These are phyloP conservation scores for Chytridiales sp. DNA, from an alignment of 371 early-diverging fungal genomes.

Conservation along the genomic window DNA sequence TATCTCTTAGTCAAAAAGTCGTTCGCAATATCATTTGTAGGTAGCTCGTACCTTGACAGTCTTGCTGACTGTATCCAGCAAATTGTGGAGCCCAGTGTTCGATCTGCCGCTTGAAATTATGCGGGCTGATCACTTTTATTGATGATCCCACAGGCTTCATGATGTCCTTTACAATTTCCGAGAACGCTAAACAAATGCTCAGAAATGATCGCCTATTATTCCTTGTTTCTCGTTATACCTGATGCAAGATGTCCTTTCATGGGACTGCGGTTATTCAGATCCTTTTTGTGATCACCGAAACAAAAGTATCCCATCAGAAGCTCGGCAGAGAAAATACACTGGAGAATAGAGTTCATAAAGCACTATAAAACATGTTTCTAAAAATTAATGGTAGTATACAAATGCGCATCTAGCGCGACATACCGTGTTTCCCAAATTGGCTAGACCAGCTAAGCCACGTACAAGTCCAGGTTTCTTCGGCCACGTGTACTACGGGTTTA, in stretches of 20 bases:
- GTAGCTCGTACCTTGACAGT: slow-evolving; percentile 27
- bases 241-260: slow-evolving; percentile 36
- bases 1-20: slow-evolving; percentile 9
- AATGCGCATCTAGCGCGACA: neutral
- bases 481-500: neutral
- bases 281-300: slow-evolving; percentile 62
- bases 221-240: slow-evolving; percentile 21
- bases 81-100: slow-evolving; percentile 41
- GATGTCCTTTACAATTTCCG: slow-evolving; percentile 19
- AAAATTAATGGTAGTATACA: slow-evolving; percentile 4
- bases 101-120: slow-evolving; percentile 35
- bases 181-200: slow-evolving; percentile 24
- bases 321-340: slow-evolving; percentile 81
- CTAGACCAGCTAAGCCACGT: slow-evolving; percentile 32
- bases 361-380: slow-evolving; percentile 51
- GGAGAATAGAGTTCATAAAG: slow-evolving; percentile 95
- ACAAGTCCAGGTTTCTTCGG: neutral
- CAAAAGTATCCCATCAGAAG: slow-evolving; percentile 74
- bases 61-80: slow-evolving; percentile 43
- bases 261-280: slow-evolving; percentile 71
- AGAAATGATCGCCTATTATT: neutral
- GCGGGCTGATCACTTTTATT: slow-evolving; percentile 20
- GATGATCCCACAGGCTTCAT: slow-evolving; percentile 11
- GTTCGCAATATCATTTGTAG: slow-evolving; percentile 10
- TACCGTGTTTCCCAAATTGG: slow-evolving; percentile 47